Base-by-base conservation (phyloP, 1,284 basidiomycete genomes). In the Cystobasidium slooffiae region DNA sequence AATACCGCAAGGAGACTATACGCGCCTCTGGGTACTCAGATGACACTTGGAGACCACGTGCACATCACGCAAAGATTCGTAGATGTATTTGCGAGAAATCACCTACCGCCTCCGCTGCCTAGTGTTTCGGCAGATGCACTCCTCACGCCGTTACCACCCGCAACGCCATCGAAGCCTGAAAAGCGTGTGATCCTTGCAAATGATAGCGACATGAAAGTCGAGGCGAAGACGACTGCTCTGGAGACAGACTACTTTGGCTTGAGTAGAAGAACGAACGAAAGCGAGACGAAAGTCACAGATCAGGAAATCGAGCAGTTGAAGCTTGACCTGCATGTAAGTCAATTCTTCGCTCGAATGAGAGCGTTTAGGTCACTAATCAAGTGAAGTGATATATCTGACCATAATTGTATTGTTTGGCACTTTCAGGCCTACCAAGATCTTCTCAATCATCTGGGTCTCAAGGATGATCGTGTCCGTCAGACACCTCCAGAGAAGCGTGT, bases 1-100 rank as follows among this genome's bases (percentile, higher is more conserved):
- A 92, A 92, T 80, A 85, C 90, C 47, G 90, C 91, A 3, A 85
- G 90, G 14, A 83, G 89, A 24, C 88, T 94, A 44, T 94, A 94
- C 79, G 91, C 88, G 0, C 92, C 92, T 0, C 83, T 93, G 6
- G 92, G 92, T 51, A 93, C 92, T 20, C 37, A 51, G 24, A 68
- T 74, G 39, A 74, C 55, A 7, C 47, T 74, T n/a, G 74, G 74
- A 20, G 70, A 74, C 46, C 72, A 76, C 47, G 72, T 77, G 46
- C 73, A 75, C n/a, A 52, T 77, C 18, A 77, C 80, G 41, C 80
- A 80, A 73, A 63, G 80, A 43, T 93, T 93, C 80, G 84, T 91
- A 14, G 90, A 92, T 77, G 88, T 86, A 0, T 91, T 94, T 12
- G 78, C 78, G 18, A 74, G 74, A 55, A 47, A 53, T 18, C 22